Percentiles rank a stretch among this genome's conserved stretches.
These are phyloP conservation scores for Camellia japonica DNA, from an alignment of 148 eudicot genomes.

Conservation along the genomic window DNA sequence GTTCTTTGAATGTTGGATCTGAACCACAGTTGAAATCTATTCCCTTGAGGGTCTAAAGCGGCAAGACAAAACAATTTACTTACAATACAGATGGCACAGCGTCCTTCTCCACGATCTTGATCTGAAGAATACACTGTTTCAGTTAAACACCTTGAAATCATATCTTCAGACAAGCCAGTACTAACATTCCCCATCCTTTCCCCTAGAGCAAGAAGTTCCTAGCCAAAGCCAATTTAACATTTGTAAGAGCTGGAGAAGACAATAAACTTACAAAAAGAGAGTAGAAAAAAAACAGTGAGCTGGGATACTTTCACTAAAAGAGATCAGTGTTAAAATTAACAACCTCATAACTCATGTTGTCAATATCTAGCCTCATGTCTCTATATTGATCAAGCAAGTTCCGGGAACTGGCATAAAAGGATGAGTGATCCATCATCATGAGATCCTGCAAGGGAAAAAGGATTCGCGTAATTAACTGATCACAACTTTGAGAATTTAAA, in stretches of 20 bases:
- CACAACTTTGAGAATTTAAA: conserved; percentile 1
- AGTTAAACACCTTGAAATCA: conserved; percentile 22
- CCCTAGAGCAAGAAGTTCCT: conserved; percentile 48
- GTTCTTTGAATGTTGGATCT: neutral
- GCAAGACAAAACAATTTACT: conserved; percentile 8
- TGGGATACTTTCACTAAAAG: too few species aligned
- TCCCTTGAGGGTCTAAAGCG: neutral
- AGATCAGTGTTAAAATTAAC: neutral
- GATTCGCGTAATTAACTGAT: neutral
- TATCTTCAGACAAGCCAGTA: conserved; percentile 40
- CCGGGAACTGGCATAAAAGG: conserved; percentile 26
- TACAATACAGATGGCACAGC: conserved; percentile 40
- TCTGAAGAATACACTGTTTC: conserved; percentile 14
- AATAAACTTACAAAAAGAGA: too few species aligned
- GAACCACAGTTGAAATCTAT: neutral
- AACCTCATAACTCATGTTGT: conserved; percentile 54
- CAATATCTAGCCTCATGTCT: conserved; percentile 49
- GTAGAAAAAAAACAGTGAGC: too few species aligned
- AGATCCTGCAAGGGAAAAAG: conserved; percentile 18
- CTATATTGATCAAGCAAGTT: conserved; percentile 32
- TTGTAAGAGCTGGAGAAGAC: conserved; percentile 4
- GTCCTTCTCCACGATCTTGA: conserved; percentile 15
- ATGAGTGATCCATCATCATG: conserved; percentile 25
- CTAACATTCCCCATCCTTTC: conserved; percentile 44
- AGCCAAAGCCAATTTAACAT: conserved; percentile 11